These are phyloP conservation scores for Tuber aestivum DNA, from an alignment of 495 filamentous ascomycete genomes.

Conservation along the genomic window DNA sequence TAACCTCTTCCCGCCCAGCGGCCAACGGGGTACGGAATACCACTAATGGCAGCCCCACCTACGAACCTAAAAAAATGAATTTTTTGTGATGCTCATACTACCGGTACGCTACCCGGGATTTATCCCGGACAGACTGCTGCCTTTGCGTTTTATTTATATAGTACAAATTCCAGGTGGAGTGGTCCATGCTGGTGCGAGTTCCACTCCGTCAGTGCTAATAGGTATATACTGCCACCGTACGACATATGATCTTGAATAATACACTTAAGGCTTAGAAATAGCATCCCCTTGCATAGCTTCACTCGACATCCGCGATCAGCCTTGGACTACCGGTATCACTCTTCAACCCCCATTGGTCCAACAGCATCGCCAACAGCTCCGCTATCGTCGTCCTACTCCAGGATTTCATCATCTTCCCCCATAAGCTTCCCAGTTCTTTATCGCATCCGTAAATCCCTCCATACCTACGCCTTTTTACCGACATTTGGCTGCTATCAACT, in stretches of 20 bases:
- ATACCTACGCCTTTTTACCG: not conserved
- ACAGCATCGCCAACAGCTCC: not conserved
- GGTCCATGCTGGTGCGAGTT: not conserved
- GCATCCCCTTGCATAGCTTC: not conserved
- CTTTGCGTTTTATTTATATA: not conserved
- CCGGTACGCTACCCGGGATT: too few species aligned
- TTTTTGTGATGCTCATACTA: not conserved
- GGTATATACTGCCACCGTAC: not conserved
- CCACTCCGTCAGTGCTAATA: not conserved
- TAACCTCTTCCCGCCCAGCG: not conserved
- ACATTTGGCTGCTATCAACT: too few species aligned
- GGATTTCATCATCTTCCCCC: not conserved
- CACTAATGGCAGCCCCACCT: not conserved
- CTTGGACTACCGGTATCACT: too few species aligned
- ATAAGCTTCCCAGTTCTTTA: not conserved
- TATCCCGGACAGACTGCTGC: too few species aligned
- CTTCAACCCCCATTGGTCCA: not conserved
- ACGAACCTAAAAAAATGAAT: not conserved
- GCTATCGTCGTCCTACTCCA: not conserved
- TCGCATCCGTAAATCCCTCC: not conserved
- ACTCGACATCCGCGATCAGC: not conserved
- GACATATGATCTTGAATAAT: not conserved
- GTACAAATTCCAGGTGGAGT: not conserved
- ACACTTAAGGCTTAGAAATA: not conserved
- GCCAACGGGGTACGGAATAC: not conserved